These are phyloP conservation scores for Dalbergia cultrata DNA, from an alignment of 306 rosid genomes.

Conservation along the genomic window DNA sequence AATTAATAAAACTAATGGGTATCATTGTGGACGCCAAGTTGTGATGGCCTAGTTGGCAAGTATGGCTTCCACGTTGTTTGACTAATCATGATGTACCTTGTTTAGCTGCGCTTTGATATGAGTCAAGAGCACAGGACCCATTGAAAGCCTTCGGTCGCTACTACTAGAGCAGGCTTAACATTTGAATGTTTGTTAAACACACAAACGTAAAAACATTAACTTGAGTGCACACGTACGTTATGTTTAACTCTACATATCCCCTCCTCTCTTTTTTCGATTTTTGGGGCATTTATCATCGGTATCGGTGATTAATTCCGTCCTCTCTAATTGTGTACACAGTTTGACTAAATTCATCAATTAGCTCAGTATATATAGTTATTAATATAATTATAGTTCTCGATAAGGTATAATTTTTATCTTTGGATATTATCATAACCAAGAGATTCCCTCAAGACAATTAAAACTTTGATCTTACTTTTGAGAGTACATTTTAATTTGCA, in stretches of 20 bases:
- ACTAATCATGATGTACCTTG: background rate
- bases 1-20: too few relatives aligned
- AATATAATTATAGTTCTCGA: too few relatives aligned
- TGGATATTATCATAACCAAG: too few relatives aligned
- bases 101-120: background rate
- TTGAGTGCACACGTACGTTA: slow-evolving; percentile 47
- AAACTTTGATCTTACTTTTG: too few relatives aligned
- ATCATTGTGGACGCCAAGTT: background rate
- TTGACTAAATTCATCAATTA: slow-evolving; percentile 47
- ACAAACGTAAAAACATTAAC: slow-evolving; percentile 51
- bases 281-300: too few relatives aligned
- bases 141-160: background rate
- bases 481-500: too few relatives aligned
- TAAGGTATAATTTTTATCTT: too few relatives aligned
- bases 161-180: slow-evolving; percentile 17
- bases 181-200: slow-evolving; percentile 51
- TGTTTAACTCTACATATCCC: background rate
- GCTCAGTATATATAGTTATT: slow-evolving; percentile 17
- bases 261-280: background rate
- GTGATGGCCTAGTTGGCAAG: slow-evolving; percentile 40
- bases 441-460: too few relatives aligned
- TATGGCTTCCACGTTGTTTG: slow-evolving; percentile 48
- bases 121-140: slow-evolving; percentile 15
- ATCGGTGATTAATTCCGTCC: background rate
- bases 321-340: background rate